These are phyloP conservation scores for Tuber umbilicatum DNA, from an alignment of 495 filamentous ascomycete species.

Conservation along the genomic window DNA sequence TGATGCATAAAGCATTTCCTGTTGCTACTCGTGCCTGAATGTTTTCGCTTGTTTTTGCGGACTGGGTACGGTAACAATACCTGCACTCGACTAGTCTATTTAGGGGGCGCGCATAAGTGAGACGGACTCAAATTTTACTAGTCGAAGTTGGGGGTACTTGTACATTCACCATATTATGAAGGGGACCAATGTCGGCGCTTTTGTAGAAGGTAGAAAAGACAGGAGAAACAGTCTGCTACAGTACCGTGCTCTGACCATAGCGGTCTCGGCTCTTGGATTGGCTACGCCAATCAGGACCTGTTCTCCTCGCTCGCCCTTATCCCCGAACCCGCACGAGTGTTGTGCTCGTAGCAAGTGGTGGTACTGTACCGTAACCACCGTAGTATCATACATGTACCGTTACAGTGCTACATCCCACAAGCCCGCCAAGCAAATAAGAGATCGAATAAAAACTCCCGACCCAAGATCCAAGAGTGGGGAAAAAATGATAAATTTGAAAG, in stretches of 20 bases:
- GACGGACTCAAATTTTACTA: background rate
- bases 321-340: background rate
- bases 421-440: too few relatives aligned
- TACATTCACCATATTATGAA: background rate
- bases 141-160: background rate
- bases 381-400: background rate
- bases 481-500: background rate
- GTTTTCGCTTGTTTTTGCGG: background rate
- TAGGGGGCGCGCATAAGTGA: background rate
- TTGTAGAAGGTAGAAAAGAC: background rate
- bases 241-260: background rate
- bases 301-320: background rate
- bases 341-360: background rate
- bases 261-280: background rate
- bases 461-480: background rate
- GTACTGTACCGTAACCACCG: background rate
- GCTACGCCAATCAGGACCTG: background rate
- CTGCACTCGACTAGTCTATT: too few relatives aligned
- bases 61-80: too few relatives aligned
- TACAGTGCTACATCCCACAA: too few relatives aligned
- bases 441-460: too few relatives aligned
- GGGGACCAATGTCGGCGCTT: background rate
- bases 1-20: too few relatives aligned
- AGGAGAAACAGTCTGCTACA: background rate
- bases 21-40: background rate